phyloP scores from a whole-genome alignment of 2,329 filamentous ascomycete species.

The Colletotrichum nymphaeae region DNA sequence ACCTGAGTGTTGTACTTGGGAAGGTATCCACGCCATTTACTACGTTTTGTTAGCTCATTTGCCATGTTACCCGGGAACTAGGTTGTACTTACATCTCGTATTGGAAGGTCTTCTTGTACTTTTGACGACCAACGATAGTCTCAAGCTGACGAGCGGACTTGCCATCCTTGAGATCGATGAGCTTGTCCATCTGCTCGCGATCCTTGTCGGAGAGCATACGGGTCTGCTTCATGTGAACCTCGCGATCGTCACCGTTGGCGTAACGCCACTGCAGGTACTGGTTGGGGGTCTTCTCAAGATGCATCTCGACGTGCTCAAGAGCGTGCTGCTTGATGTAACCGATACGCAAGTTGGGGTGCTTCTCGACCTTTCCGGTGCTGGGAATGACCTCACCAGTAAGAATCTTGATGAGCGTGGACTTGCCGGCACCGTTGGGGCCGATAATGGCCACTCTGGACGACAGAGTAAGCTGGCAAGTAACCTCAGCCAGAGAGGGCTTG shows the following conservation, averaged over 20 bases:
- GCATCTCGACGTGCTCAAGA: constrained; percentile 99
- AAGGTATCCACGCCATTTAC: constrained; percentile 88
- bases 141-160: constrained; percentile 83
- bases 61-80: constrained; percentile 18
- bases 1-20: constrained; percentile 95
- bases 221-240: constrained; percentile 97
- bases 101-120: constrained; percentile 99
- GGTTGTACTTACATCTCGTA: constrained; percentile 81
- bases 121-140: constrained; percentile 92
- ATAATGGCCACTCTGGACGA: constrained; percentile 97
- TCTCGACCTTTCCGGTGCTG: constrained; percentile 88
- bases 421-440: constrained; percentile 96
- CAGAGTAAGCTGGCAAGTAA: constrained; percentile 87
- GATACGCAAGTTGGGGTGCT: constrained; percentile 98
- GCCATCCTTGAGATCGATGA: constrained; percentile 86
- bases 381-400: constrained; percentile 93
- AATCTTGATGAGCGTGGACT: constrained; percentile 97
- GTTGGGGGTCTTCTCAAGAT: constrained; percentile 98
- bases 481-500: constrained; percentile 89
- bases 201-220: constrained; percentile 89
- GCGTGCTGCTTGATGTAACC: constrained; percentile 99
- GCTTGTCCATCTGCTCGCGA: constrained; percentile 90
- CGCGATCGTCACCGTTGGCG: constrained; percentile 94
- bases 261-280: constrained; percentile 99
- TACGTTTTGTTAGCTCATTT: constrained; percentile 48